Evolutionary conservation across 2,329 filamentous ascomycete genomes (phyloP), one percentile per base, ranked within the genome.

Genomic region (Calonectria pseudoturangicola): DNA sequence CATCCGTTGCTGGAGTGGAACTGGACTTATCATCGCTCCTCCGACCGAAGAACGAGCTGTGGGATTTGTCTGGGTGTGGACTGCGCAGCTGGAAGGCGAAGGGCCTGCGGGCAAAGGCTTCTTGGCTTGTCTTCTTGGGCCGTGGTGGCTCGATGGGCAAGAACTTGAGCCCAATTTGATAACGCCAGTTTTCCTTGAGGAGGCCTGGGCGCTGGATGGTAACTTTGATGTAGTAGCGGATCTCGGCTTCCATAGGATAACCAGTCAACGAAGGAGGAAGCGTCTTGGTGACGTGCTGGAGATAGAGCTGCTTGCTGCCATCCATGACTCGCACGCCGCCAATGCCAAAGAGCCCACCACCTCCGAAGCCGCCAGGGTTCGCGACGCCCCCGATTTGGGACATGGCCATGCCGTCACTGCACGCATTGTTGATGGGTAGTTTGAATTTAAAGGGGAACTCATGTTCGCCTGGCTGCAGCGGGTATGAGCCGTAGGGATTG

Each of bases 181-280:
- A 88, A 25, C 96, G 89, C 83, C 95, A 94, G 80, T 98, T 98
- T 85, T 98, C 95, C 81, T 96, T 96, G 84, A 97, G 95, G 72
- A 98, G 89, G 16, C 94, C 93, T 0, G 95, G 95, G n/a, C 95
- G 89, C 80, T 95, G 94, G 7, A 98, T 92, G 0, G 97, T 98
- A n/a, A 94, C 95, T 83, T 99, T 99, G 81, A 98, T 89, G 82
- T 94, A 99, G 85, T 99, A 99, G 77, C 93, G 91, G 73, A 98
- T 96, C 84, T 98, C 95, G 27, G 96, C 96, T 83, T 96, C 92
- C 39, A 93, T 93, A 0, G 95, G 94, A 76, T 97, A 96, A 3
- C 95, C 95, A n/a, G 90, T 94, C 67, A 98, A 86, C 5, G 95
- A 97, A 0, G 97, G 97, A 6, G 97, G 97, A 13, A 99, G 88